Evolutionary conservation across 345 rosid species (phyloP).

Genomic region (Salix udensis): DNA sequence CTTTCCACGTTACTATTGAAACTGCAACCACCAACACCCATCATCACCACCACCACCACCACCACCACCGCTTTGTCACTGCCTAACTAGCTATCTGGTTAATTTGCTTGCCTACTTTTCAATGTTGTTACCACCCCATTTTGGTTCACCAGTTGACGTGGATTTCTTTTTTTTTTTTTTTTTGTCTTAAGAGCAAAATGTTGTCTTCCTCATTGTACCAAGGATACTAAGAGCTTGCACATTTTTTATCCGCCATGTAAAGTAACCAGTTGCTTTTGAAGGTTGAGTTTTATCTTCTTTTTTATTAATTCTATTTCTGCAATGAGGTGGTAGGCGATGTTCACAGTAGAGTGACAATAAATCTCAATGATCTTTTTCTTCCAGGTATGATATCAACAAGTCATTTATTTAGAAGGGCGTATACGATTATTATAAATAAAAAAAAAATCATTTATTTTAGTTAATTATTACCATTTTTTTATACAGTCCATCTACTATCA

Average conservation of each 20-base stretch:
- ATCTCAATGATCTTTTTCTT: too few relatives aligned
- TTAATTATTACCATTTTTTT: too few relatives aligned
- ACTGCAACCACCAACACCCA: not conserved
- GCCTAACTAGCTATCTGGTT: conserved; percentile 1
- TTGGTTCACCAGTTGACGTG: not conserved
- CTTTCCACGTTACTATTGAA: conserved; percentile 28
- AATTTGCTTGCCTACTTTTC: not conserved
- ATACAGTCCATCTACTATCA: too few relatives aligned
- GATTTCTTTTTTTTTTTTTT: too few relatives aligned
- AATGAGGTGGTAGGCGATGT: too few relatives aligned
- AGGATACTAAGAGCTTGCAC: not conserved
- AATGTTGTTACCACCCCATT: not conserved
- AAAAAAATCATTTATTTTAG: too few relatives aligned
- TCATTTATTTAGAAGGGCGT: too few relatives aligned
- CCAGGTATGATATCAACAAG: too few relatives aligned
- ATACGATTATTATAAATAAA: too few relatives aligned
- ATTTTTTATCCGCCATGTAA: not conserved
- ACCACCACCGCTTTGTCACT: conserved; percentile 15
- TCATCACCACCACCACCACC: conserved; percentile 8
- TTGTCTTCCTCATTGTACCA: not conserved
- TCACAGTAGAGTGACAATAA: too few relatives aligned
- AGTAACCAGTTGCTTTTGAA: not conserved
- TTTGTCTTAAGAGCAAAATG: not conserved
- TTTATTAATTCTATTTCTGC: too few relatives aligned
- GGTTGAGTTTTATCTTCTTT: too few relatives aligned